Conservation (phyloP, 1,139 yeast species). For the Suhomyces ambrosiae region DNA sequence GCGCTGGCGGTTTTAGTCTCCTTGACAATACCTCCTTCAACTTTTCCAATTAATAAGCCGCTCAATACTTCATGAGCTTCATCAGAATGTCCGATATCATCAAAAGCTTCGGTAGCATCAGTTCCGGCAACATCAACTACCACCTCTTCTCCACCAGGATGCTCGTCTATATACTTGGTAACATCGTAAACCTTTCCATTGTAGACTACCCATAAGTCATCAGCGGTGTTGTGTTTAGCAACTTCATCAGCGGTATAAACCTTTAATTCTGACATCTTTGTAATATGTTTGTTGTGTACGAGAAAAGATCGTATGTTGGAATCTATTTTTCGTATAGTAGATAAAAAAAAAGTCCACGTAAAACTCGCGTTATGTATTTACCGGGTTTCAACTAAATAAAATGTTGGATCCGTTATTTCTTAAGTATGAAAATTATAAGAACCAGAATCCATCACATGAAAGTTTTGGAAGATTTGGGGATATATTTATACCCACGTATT, state of each 20-base stretch:
- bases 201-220: slow-evolving; percentile 88
- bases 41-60: slow-evolving; percentile 66
- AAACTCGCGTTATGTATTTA: neutral
- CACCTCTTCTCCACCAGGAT: slow-evolving; percentile 99
- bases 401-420: too few species aligned
- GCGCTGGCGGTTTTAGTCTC: slow-evolving; percentile 27
- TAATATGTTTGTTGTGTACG: neutral
- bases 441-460: neutral
- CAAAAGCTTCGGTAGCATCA: slow-evolving; percentile 93
- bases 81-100: slow-evolving; percentile 97
- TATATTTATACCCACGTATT: neutral
- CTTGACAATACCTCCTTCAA: slow-evolving; percentile 46
- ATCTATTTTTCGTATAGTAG: slow-evolving; percentile 6
- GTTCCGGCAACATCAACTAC: slow-evolving; percentile 86
- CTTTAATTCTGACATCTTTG: slow-evolving; percentile 27
- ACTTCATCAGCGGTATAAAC: slow-evolving; percentile 60
- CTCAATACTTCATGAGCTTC: slow-evolving; percentile 83
- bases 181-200: slow-evolving; percentile 90
- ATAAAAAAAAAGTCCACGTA: slow-evolving; percentile 3
- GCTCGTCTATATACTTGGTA: slow-evolving; percentile 85
- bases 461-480: neutral
- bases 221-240: slow-evolving; percentile 71
- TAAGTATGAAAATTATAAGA: too few species aligned
- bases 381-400: too few species aligned
- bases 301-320: slow-evolving; percentile 5